These are phyloP conservation scores for Pseudogymnoascus sp. DNA, from an alignment of 2,329 filamentous ascomycete genomes.

Conservation along the genomic window DNA sequence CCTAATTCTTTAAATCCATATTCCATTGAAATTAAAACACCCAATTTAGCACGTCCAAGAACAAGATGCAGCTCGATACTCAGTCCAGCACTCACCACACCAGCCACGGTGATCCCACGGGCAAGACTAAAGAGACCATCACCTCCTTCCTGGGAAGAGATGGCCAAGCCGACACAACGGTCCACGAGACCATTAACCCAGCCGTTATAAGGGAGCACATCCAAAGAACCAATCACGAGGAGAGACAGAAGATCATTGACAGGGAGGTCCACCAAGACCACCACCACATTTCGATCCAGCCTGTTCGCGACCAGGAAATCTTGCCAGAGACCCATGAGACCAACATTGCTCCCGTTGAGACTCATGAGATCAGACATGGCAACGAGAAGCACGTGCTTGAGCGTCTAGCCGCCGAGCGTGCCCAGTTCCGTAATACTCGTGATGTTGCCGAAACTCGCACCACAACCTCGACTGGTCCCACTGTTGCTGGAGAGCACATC, in stretches of 20 bases:
- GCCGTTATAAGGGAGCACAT: conserved; percentile 54
- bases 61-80: conserved; percentile 6
- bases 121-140: conserved; percentile 57
- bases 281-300: conserved; percentile 62
- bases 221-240: conserved; percentile 52
- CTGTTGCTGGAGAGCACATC: conserved; percentile 52
- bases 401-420: conserved; percentile 44
- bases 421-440: conserved; percentile 45
- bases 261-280: conserved; percentile 66
- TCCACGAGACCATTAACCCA: conserved; percentile 55
- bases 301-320: conserved; percentile 46
- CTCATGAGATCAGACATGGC: conserved; percentile 54
- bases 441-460: conserved; percentile 40
- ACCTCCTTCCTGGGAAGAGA: conserved; percentile 51
- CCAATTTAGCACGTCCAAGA: conserved; percentile 9
- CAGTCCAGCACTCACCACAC: conserved; percentile 3
- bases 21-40: conserved; percentile 3
- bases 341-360: conserved; percentile 49
- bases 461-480: conserved; percentile 40
- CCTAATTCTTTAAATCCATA: background rate
- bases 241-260: conserved; percentile 55
- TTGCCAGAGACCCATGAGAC: conserved; percentile 55
- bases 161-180: conserved; percentile 61
- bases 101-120: conserved; percentile 35
- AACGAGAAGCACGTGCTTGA: conserved; percentile 40